phyloP scores from a whole-genome alignment of 2,329 filamentous ascomycete genomes.

The Neurospora sp. region DNA sequence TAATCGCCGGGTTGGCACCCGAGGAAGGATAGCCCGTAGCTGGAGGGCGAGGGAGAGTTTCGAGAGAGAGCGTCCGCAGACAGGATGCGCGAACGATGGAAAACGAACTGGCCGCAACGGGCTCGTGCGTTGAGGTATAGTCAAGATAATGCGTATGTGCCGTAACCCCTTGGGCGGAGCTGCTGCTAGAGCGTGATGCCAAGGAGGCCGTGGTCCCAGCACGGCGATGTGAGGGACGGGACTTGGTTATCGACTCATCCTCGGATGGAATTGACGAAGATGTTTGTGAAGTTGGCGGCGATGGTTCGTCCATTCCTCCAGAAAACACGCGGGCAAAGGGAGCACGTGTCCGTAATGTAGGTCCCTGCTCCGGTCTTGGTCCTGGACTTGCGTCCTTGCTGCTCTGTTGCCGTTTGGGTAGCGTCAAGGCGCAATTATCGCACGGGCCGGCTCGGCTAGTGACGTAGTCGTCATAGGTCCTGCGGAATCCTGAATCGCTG shows the following conservation, averaged over 20 bases:
- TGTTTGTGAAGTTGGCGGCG: conserved; percentile 42
- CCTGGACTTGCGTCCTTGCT: conserved; percentile 22
- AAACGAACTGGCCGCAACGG: conserved; percentile 51
- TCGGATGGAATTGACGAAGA: conserved; percentile 32
- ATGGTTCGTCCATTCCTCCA: conserved; percentile 30
- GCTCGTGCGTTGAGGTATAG: conserved; percentile 60
- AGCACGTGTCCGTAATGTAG: conserved; percentile 50
- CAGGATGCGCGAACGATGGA: conserved; percentile 59
- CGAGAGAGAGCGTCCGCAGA: conserved; percentile 55
- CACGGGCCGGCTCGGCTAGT: conserved; percentile 55
- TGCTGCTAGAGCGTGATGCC: conserved; percentile 43
- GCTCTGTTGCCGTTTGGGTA: conserved; percentile 39
- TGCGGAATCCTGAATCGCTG: conserved; percentile 50
- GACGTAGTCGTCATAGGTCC: conserved; percentile 57
- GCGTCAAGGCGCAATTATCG: conserved; percentile 58
- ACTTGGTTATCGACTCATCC: conserved; percentile 27
- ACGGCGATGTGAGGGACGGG: conserved; percentile 25
- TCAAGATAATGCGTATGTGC: conserved; percentile 56
- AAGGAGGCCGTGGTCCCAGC: conserved; percentile 34
- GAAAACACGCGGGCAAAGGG: conserved; percentile 48
- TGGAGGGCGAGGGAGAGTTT: conserved; percentile 51
- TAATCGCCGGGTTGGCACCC: conserved; percentile 21
- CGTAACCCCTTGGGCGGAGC: conserved; percentile 30
- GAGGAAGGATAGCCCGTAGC: conserved; percentile 18
- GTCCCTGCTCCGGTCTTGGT: conserved; percentile 21